These are phyloP conservation scores for Suillus clintonianus DNA, from an alignment of 768 basidiomycete genomes.

Conservation along the genomic window DNA sequence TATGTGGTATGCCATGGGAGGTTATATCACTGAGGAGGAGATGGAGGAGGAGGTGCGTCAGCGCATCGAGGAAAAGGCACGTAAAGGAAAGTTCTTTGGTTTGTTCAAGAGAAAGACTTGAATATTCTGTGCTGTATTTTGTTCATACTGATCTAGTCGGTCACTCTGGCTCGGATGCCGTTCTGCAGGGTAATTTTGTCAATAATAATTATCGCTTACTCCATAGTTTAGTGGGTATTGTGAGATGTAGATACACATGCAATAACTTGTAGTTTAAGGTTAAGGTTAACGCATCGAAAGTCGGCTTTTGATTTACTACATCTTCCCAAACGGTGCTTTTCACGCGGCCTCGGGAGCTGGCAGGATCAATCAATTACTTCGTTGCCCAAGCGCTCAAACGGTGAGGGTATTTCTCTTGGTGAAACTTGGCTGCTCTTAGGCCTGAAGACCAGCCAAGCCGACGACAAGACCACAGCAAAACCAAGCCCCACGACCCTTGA, in stretches of 20 bases:
- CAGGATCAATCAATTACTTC: no score
- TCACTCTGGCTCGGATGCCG: neutral
- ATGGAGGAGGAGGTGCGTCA: conserved; percentile 69
- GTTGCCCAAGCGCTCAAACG: no score
- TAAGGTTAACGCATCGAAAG: no score
- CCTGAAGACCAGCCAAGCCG: neutral
- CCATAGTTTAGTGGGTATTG: neutral
- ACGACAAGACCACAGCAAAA: neutral
- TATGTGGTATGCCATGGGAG: conserved; percentile 86
- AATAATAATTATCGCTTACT: neutral
- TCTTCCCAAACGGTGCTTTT: no score
- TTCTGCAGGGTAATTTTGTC: neutral
- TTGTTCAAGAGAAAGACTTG: conserved; percentile 19
- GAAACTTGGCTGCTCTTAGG: neutral
- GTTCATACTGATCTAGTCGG: neutral
- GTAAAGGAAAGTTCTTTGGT: conserved; percentile 49
- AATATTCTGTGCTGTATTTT: neutral
- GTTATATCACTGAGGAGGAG: conserved; percentile 74
- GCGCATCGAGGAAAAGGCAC: conserved; percentile 58
- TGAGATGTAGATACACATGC: neutral
- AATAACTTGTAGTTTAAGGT: no score
- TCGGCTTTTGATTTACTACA: neutral
- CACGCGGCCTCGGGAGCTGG: no score
- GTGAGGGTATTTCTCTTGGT: neutral
- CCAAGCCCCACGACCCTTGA: neutral